Evolutionary conservation across 306 rosid species (phyloP).

Genomic region (Vigna angularis): DNA sequence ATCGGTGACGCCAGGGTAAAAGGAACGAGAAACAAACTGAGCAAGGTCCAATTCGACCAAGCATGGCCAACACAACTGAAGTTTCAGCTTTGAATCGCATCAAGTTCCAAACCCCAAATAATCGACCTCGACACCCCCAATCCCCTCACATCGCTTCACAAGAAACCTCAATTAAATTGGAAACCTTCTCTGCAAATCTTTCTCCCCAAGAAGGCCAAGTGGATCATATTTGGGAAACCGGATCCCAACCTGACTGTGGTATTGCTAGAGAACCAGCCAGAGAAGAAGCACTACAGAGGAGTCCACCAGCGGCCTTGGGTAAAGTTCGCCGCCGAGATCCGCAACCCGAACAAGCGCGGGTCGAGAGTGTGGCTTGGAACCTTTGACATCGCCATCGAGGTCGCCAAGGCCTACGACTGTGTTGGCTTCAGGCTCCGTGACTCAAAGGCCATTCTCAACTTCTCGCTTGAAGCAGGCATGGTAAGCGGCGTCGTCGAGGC

Average conservation of each 20-base stretch:
- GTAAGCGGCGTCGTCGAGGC: neutral
- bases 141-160: neutral
- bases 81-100: constrained; percentile 59
- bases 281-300: constrained; percentile 69
- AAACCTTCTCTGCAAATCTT: constrained; percentile 67
- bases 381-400: constrained; percentile 77
- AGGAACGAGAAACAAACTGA: constrained; percentile 89
- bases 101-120: constrained; percentile 54
- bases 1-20: constrained; percentile 87
- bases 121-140: constrained; percentile 48
- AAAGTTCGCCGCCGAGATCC: constrained; percentile 84
- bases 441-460: constrained; percentile 80
- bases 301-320: constrained; percentile 90
- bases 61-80: constrained; percentile 57
- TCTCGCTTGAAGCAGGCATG: constrained; percentile 59
- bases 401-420: constrained; percentile 82
- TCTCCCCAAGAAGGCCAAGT: constrained; percentile 65
- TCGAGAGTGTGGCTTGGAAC: constrained; percentile 90
- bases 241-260: constrained; percentile 28
- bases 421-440: constrained; percentile 85
- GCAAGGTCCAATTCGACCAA: constrained; percentile 73
- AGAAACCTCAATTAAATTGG: constrained; percentile 35
- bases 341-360: constrained; percentile 78
- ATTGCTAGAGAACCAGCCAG: neutral
- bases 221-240: constrained; percentile 61